Evolutionary conservation across 2,329 filamentous ascomycete genomes (phyloP).

Genomic region (Tympanopsis confertula): DNA sequence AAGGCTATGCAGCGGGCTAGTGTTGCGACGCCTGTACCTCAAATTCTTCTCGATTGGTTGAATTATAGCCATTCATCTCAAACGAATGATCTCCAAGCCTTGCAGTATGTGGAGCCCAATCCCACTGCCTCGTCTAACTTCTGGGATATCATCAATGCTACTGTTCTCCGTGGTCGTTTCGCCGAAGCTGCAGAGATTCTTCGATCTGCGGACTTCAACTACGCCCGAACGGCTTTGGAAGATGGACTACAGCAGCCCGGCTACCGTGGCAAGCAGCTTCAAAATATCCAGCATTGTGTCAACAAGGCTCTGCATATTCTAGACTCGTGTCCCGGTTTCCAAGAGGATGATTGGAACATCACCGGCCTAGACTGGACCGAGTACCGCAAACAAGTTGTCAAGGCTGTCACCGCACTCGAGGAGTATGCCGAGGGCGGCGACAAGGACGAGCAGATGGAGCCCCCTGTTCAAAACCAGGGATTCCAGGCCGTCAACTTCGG

Average conservation of each 20-base stretch:
- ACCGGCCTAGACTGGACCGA: constrained; percentile 43
- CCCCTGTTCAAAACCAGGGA: constrained; percentile 19
- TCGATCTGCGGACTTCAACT: constrained; percentile 42
- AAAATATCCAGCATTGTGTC: constrained; percentile 40
- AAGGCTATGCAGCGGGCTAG: background rate
- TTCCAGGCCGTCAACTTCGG: constrained; percentile 36
- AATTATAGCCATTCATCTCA: constrained; percentile 41
- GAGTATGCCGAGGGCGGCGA: constrained; percentile 36
- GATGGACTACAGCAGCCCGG: constrained; percentile 39
- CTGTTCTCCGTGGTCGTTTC: constrained; percentile 42
- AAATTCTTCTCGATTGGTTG: constrained; percentile 50
- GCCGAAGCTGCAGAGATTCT: constrained; percentile 37
- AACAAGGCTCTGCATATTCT: constrained; percentile 39
- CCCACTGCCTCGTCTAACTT: constrained; percentile 43
- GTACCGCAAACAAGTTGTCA: constrained; percentile 39
- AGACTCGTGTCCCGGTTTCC: constrained; percentile 38
- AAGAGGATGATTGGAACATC: constrained; percentile 41
- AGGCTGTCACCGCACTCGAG: constrained; percentile 36
- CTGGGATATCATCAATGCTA: constrained; percentile 44
- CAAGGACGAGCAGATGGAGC: constrained; percentile 9
- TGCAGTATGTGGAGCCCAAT: constrained; percentile 33
- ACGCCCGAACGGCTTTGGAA: constrained; percentile 42
- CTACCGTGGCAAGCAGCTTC: constrained; percentile 42
- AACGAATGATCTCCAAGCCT: constrained; percentile 29
- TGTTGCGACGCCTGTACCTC: constrained; percentile 28